These are phyloP conservation scores for Lotmaria passim DNA, from an alignment of 208 protist species.

Conservation along the genomic window DNA sequence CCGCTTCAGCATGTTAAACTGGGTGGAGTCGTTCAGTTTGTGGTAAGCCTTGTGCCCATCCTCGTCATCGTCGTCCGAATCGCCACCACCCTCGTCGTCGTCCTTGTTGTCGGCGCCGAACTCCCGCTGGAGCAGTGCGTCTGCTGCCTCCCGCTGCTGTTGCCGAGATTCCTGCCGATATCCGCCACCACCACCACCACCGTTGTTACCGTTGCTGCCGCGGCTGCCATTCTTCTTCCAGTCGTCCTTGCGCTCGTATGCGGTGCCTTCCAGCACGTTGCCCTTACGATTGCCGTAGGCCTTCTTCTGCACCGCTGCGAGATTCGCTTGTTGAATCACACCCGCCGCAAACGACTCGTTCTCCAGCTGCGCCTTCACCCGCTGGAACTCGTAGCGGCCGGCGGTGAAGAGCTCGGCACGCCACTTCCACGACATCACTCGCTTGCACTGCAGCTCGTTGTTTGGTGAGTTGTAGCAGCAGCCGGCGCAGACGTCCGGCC, in stretches of 20 bases:
- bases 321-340: conserved; percentile 84
- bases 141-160: conserved; percentile 68
- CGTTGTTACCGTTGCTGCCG: neutral
- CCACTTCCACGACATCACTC: conserved; percentile 99
- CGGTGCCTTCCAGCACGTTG: conserved; percentile 90
- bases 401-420: conserved; percentile 98
- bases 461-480: conserved; percentile 98
- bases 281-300: conserved; percentile 91
- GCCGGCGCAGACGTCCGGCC: conserved; percentile 95
- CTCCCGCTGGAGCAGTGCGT: conserved; percentile 65
- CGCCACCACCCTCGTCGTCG: conserved; percentile 15
- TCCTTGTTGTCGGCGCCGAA: conserved; percentile 30
- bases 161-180: conserved; percentile 73
- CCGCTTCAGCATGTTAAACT: conserved; percentile 94
- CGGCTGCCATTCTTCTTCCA: conserved; percentile 45
- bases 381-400: conserved; percentile 93
- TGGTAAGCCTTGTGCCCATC: conserved; percentile 78
- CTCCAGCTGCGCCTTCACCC: conserved; percentile 96
- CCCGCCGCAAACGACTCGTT: conserved; percentile 92
- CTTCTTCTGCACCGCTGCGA: conserved; percentile 91
- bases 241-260: conserved; percentile 78
- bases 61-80: conserved; percentile 48
- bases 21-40: conserved; percentile 89
- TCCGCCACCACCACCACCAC: conserved; percentile 41
- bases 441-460: conserved; percentile 96